Evolutionary conservation across 306 rosid genomes (phyloP), one percentile per base, ranked within the genome.

Genomic region (Trifolium fragiferum): DNA sequence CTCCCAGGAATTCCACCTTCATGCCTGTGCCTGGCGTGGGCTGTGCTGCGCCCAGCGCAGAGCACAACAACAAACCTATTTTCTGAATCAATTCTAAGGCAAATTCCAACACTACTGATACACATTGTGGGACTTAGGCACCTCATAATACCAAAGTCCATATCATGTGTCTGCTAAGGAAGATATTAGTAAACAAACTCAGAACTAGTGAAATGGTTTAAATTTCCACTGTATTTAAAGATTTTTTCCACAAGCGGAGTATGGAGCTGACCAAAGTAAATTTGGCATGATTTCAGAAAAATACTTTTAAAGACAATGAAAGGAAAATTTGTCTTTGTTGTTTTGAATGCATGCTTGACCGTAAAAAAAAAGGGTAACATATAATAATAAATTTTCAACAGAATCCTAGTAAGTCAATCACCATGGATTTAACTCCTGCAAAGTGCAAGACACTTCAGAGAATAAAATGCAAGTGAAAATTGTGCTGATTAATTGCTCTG

Each of bases 361-460:
- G n/a, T n/a, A n/a, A n/a, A n/a, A n/a, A n/a, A n/a, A n/a, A n/a
- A n/a, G n/a, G n/a, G 44, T 20, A 60, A 40, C 44, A 1, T 20
- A 33, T 37, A 62, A n/a, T 27, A 2, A 43, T 66, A 73, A 72
- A 25, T 63, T 73, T 25, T 60, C 12, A 68, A 33, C n/a, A 27
- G 46, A 47, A 21, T 63, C 32, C 63, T 61, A 41, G 25, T 30
- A 57, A 53, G n/a, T 73, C 61, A 35, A 12, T 66, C 76, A 4
- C 68, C 72, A 65, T 37, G 64, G 25, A 64, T 64, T 38, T 50
- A 65, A 64, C 18, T 74, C 72, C 12, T 74, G 25, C 18, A 12
- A 44, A 44, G 7, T 41, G 46, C 46, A 74, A 49, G 30, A 32
- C 30, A 38, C 25, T 72, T 37, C 16, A 20, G 54, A 72, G 23